Conservation (phyloP, 345 rosid genomes). For the Noccaea caerulescens region DNA sequence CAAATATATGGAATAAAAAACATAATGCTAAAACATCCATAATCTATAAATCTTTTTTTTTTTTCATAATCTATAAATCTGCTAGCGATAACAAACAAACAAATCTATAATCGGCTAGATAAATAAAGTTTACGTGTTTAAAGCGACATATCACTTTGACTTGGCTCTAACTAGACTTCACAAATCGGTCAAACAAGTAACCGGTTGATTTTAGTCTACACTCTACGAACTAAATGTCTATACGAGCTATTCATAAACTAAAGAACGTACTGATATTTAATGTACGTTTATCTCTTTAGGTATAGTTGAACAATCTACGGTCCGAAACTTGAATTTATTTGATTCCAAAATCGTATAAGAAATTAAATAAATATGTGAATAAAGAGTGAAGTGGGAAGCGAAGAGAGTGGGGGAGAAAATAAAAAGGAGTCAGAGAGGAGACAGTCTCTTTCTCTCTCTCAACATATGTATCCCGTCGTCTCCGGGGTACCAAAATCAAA, state of each 20-base stretch:
- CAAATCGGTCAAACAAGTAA: constrained; percentile 26
- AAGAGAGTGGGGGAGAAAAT: constrained; percentile 35
- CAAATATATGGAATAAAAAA: background rate
- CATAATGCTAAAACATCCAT: background rate
- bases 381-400: constrained; percentile 39
- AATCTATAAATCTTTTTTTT: too few relatives aligned
- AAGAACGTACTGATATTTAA: constrained; percentile 36
- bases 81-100: too few relatives aligned
- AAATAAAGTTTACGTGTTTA: background rate
- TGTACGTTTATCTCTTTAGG: constrained; percentile 31
- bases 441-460: constrained; percentile 52
- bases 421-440: constrained; percentile 44
- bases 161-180: constrained; percentile 10
- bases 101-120: background rate
- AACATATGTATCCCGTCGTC: constrained; percentile 60
- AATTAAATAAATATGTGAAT: background rate
- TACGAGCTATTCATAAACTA: constrained; percentile 31
- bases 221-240: constrained; percentile 28
- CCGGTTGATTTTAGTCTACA: constrained; percentile 25
- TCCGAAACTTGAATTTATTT: constrained; percentile 41
- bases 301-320: constrained; percentile 37
- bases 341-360: constrained; percentile 37
- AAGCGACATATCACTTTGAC: background rate
- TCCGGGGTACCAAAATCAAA: constrained; percentile 62
- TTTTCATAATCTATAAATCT: too few relatives aligned